A percentile compares a stretch with the other conserved stretches of the same genome.
Evolutionary conservation across 108 stramenopile species (phyloP).

Genomic region (Epipyxis sp.): DNA sequence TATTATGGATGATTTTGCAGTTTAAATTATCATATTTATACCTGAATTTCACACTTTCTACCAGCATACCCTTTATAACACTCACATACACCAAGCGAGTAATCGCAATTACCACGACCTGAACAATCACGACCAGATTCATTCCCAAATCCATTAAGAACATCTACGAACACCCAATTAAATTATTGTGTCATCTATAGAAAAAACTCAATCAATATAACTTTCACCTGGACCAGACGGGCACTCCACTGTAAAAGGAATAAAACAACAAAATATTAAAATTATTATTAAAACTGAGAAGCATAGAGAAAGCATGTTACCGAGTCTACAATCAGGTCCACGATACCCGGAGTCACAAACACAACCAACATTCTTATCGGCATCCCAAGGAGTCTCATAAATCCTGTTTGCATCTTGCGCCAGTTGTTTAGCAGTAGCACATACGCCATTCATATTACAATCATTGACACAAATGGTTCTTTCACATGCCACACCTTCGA

Average conservation of each 20-base stretch:
- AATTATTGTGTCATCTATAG: too few relatives aligned
- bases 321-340: conserved; percentile 16
- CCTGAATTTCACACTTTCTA: conserved; percentile 69
- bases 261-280: not conserved
- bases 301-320: not conserved
- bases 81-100: conserved; percentile 59
- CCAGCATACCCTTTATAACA: conserved; percentile 73
- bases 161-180: too few relatives aligned
- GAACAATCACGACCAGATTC: conserved; percentile 71
- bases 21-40: too few relatives aligned
- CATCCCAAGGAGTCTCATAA: conserved; percentile 31
- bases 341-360: conserved; percentile 28
- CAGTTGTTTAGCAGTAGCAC: not conserved
- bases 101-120: conserved; percentile 72
- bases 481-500: conserved; percentile 24
- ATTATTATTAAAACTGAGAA: not conserved
- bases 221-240: conserved; percentile 59
- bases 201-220: too few relatives aligned
- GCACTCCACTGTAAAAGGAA: conserved; percentile 56
- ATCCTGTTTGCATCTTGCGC: not conserved
- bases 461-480: conserved; percentile 8
- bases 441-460: conserved; percentile 6
- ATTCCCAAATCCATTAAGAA: conserved; percentile 62
- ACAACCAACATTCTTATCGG: conserved; percentile 22
- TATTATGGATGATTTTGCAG: too few relatives aligned